A percentile compares a stretch with the other conserved stretches of the same genome.
Evolutionary conservation across 495 filamentous ascomycete genomes (phyloP).

Genomic region (Choiromyces venosus): DNA sequence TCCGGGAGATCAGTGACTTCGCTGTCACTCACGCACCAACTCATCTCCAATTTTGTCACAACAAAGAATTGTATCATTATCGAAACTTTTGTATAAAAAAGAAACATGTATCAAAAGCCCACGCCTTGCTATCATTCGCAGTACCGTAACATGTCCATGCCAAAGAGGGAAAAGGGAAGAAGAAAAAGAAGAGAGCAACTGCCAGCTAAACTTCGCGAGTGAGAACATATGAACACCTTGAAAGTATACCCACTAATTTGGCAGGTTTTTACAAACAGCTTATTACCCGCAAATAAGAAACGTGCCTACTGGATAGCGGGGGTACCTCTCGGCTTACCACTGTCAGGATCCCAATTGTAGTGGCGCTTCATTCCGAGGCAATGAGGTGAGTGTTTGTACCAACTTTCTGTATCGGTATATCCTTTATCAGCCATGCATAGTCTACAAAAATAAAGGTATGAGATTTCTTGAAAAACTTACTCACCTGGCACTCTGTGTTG

Average conservation of each 20-base stretch:
- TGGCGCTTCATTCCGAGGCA: background rate
- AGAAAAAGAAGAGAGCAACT: background rate
- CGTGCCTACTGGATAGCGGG: background rate
- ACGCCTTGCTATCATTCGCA: background rate
- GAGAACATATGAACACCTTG: background rate
- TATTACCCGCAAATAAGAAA: background rate
- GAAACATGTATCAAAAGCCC: background rate
- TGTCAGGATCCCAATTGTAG: background rate
- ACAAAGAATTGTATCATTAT: background rate
- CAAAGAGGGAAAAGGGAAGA: background rate
- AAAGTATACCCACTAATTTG: background rate
- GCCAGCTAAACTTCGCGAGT: background rate
- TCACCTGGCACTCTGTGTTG: constrained; percentile 14
- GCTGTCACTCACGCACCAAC: background rate
- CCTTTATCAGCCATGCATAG: background rate
- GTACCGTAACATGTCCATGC: background rate
- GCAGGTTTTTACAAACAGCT: background rate
- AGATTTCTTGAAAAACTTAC: constrained; percentile 12
- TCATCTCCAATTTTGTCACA: background rate
- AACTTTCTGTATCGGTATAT: constrained; percentile 2
- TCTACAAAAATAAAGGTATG: background rate
- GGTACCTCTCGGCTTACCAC: background rate
- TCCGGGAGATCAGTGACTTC: too few relatives aligned
- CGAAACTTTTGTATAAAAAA: background rate
- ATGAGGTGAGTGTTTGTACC: background rate